Conservation (phyloP, 2,329 filamentous ascomycete genomes). For the Pseudogymnoascus sp. region DNA sequence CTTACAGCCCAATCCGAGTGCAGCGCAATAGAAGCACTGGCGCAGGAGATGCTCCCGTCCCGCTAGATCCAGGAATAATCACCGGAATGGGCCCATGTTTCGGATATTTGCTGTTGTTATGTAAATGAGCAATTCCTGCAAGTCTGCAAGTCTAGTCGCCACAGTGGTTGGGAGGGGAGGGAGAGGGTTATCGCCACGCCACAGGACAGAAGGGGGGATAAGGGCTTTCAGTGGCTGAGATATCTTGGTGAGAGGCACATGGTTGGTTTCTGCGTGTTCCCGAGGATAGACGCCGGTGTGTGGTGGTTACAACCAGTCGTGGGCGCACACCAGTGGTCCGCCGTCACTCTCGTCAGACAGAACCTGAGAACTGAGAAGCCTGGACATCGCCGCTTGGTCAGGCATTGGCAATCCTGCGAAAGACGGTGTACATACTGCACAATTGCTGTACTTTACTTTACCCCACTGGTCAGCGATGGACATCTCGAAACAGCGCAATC, state of each 20-base stretch:
- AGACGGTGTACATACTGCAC: not conserved
- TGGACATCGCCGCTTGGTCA: not conserved
- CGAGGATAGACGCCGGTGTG: not conserved
- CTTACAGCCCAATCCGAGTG: not conserved
- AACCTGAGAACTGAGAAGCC: not conserved
- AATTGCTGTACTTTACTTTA: not conserved
- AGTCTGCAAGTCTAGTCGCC: not conserved
- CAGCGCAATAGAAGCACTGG: not conserved
- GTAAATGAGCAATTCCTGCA: not conserved
- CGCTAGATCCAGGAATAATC: not conserved
- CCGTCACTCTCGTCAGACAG: not conserved
- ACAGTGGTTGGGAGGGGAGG: not conserved
- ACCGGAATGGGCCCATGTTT: constrained; percentile 3
- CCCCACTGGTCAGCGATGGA: not conserved
- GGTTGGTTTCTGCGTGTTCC: not conserved
- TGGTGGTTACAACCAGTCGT: not conserved
- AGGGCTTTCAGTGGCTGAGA: not conserved
- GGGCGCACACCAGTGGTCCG: not conserved
- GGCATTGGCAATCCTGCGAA: not conserved
- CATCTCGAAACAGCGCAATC: not conserved
- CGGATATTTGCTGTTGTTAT: not conserved
- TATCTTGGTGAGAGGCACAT: not conserved
- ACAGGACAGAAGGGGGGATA: not conserved
- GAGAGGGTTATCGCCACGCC: no score
- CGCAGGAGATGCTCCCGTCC: not conserved